Evolutionary conservation across 805 yeast species (phyloP).

Genomic region (Spathaspora gorwiae): DNA sequence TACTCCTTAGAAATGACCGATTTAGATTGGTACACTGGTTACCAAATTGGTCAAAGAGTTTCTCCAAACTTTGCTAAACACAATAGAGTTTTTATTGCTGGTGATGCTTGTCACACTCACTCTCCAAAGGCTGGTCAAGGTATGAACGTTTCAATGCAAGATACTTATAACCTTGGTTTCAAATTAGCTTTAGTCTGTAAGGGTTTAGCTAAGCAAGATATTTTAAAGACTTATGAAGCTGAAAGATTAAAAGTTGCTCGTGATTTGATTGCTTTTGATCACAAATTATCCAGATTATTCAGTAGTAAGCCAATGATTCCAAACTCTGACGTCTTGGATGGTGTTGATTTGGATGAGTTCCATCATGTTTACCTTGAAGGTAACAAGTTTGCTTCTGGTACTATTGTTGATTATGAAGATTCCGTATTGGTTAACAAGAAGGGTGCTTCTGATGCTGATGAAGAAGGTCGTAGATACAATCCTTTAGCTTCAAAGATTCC

Average conservation of each 20-base stretch:
- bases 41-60: conserved; percentile 29
- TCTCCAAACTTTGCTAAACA: conserved; percentile 9
- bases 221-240: conserved; percentile 25
- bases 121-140: conserved; percentile 99
- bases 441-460: conserved; percentile 3
- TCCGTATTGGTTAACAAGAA: conserved; percentile 15
- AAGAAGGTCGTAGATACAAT: conserved; percentile 1
- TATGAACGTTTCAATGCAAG: conserved; percentile 45
- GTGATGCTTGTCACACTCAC: conserved; percentile 97
- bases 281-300: conserved; percentile 22
- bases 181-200: conserved; percentile 26
- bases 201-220: conserved; percentile 15
- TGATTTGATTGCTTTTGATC: conserved; percentile 27
- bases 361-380: conserved; percentile 22
- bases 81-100: conserved; percentile 74
- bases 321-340: conserved; percentile 9
- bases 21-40: conserved; percentile 26
- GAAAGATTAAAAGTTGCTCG: conserved; percentile 26
- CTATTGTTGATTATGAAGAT: conserved; percentile 20
- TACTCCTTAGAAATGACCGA: conserved; percentile 18
- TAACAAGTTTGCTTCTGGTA: conserved; percentile 25
- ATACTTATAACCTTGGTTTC: conserved; percentile 28
- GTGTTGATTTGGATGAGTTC: conserved; percentile 24
- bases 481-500: conserved; percentile 16
- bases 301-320: conserved; percentile 23